Evolutionary conservation across 2,329 filamentous ascomycete genomes (phyloP).

Genomic region (Fusarium succisae): DNA sequence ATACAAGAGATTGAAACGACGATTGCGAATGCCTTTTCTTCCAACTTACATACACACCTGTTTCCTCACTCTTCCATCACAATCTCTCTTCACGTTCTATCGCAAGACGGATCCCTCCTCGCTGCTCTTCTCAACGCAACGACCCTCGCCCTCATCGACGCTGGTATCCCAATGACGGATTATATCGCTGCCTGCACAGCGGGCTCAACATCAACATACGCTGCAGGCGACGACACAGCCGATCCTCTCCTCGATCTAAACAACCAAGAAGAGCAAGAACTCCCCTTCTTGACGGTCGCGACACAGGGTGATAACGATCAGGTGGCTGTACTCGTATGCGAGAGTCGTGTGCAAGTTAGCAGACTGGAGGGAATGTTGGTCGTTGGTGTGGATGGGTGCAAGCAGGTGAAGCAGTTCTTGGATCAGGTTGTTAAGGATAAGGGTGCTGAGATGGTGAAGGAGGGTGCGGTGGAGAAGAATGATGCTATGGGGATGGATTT

Average conservation of each 20-base stretch:
- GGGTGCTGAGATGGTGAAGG: constrained; percentile 70
- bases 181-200: constrained; percentile 90
- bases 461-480: constrained; percentile 61
- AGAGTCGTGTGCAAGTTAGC: constrained; percentile 84
- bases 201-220: constrained; percentile 76
- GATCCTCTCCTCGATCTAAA: constrained; percentile 86
- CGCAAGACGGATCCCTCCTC: constrained; percentile 88
- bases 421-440: constrained; percentile 81
- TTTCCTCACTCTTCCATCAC: constrained; percentile 89
- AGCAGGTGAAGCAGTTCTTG: constrained; percentile 81
- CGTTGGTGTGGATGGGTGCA: constrained; percentile 91
- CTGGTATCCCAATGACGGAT: constrained; percentile 93
- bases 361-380: constrained; percentile 92
- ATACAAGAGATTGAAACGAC: constrained; percentile 83
- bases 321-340: constrained; percentile 83
- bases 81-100: constrained; percentile 86
- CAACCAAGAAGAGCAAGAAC: constrained; percentile 81
- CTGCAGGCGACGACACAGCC: constrained; percentile 71
- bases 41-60: constrained; percentile 83
- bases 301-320: constrained; percentile 79
- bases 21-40: constrained; percentile 78
- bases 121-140: constrained; percentile 91
- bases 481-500: constrained; percentile 62
- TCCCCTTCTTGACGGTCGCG: constrained; percentile 88
- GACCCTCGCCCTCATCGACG: constrained; percentile 91